Evolutionary conservation across 192 early-diverging fungal species (phyloP), one percentile per base, ranked within the genome.

Genomic region (Dispira parvispora): DNA sequence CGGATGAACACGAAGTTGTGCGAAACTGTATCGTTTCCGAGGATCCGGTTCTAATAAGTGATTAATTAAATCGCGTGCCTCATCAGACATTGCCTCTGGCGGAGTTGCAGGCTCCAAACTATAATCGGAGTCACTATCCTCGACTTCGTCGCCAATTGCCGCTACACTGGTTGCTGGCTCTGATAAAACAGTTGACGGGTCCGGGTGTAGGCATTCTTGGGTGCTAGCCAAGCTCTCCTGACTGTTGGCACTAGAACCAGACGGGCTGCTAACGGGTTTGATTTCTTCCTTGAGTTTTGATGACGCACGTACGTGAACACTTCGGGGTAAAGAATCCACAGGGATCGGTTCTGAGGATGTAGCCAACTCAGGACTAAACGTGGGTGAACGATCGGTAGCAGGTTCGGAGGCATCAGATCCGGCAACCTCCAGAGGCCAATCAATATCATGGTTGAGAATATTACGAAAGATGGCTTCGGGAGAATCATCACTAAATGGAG

Each of bases 401-500:
- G 55, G 25, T 18, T 20, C 6, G 13, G 28, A 12, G 42, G 32
- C 42, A 42, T n/a, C 42, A 25, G 32, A 0, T 5, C 11, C 21
- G 45, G 66, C 72, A 28, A 67, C 69, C 25, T 75, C 73, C 62
- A 75, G 73, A 38, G 78, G 78, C 75, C 75, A 80, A 62, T 77
- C 75, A 9, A 80, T 69, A 12, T 73, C 72, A 43, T 74, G 76
- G 63, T 88, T 86, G 14, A 95, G 78, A 70, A 95, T 95, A 65
- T 92, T 92, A 63, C 76, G 75, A 68, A 94, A 95, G 58, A 95
- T 95, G 6, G 77, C 77, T 67, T 92, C 88, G 6, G 89, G 84
- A 0, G 82, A 70, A 20, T 92, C 87, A 69, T 90, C 92, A 57
- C 83, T 89, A 64, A 95, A 95, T 0, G 92, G 92, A 27, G 92